phyloP scores from a whole-genome alignment of 345 rosid species.

The Salix udensis region DNA sequence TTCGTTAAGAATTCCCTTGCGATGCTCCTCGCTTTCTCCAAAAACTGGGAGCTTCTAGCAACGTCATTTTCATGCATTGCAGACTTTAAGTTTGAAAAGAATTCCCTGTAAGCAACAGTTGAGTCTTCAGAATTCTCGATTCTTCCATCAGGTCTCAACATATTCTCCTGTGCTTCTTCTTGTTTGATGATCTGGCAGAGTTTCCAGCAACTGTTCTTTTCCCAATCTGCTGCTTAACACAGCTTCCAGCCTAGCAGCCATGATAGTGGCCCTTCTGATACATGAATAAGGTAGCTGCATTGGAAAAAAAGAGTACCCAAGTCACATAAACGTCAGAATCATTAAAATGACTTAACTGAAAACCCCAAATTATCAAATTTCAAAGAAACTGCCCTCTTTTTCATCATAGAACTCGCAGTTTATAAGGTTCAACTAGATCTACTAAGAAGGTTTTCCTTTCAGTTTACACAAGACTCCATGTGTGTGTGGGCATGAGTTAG shows the following conservation, averaged over 20 bases:
- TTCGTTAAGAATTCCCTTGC: conserved; percentile 39
- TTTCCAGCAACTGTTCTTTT: conserved; percentile 12
- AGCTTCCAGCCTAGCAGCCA: conserved; percentile 71
- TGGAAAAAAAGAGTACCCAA: conserved; percentile 3
- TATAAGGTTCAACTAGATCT: too few relatives aligned
- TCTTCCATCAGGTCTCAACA: conserved; percentile 10
- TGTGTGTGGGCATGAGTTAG: not conserved
- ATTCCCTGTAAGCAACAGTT: conserved; percentile 25
- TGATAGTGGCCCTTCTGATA: conserved; percentile 50
- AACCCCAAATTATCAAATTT: too few relatives aligned
- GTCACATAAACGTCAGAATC: too few relatives aligned
- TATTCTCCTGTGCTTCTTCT: conserved; percentile 17
- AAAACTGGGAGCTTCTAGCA: conserved; percentile 29
- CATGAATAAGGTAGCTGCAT: conserved; percentile 75
- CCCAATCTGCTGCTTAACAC: conserved; percentile 42
- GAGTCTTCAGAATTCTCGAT: conserved; percentile 24
- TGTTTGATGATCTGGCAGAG: conserved; percentile 16
- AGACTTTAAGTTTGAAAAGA: conserved; percentile 42
- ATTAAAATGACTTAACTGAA: too few relatives aligned
- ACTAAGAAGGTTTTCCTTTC: too few relatives aligned
- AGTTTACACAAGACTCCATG: too few relatives aligned
- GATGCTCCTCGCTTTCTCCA: conserved; percentile 45
- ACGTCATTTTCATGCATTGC: conserved; percentile 38
- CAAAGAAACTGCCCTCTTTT: too few relatives aligned
- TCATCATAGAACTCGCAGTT: too few relatives aligned